A percentile compares a stretch with the other conserved stretches of the same genome.
phyloP scores from a whole-genome alignment of 2,329 filamentous ascomycete genomes.

The Talaromyces sp. region DNA sequence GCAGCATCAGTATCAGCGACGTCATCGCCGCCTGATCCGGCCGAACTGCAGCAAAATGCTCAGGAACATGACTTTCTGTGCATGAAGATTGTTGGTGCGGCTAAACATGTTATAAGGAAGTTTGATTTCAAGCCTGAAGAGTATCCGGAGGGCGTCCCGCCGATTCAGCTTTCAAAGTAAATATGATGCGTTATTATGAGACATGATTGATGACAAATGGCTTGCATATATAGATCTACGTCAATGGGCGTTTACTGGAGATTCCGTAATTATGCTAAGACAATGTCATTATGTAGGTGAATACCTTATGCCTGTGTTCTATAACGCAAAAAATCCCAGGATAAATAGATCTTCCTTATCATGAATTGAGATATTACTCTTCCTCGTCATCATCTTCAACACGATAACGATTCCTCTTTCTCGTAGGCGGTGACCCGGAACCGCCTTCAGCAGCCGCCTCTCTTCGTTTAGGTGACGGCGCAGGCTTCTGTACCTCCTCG shows the following conservation, averaged over 20 bases:
- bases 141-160: slow-evolving; percentile 28
- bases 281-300: neutral
- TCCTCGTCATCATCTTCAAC: slow-evolving; percentile 50
- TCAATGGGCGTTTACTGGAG: neutral
- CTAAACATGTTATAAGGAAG: slow-evolving; percentile 32
- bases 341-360: neutral
- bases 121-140: slow-evolving; percentile 36
- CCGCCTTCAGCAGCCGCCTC: slow-evolving; percentile 22
- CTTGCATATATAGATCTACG: neutral
- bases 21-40: neutral
- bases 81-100: slow-evolving; percentile 32
- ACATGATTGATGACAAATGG: neutral
- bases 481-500: slow-evolving; percentile 26
- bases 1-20: neutral
- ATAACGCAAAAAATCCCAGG: neutral
- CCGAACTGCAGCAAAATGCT: slow-evolving; percentile 11
- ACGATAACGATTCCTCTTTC: slow-evolving; percentile 48
- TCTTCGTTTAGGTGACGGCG: slow-evolving; percentile 18
- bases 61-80: slow-evolving; percentile 33
- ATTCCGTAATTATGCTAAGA: neutral
- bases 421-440: slow-evolving; percentile 34
- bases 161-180: neutral
- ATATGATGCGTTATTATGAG: neutral
- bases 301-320: neutral
- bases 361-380: slow-evolving; percentile 18